Conservation (phyloP, 306 rosid genomes). For the Sicyos edulis region DNA sequence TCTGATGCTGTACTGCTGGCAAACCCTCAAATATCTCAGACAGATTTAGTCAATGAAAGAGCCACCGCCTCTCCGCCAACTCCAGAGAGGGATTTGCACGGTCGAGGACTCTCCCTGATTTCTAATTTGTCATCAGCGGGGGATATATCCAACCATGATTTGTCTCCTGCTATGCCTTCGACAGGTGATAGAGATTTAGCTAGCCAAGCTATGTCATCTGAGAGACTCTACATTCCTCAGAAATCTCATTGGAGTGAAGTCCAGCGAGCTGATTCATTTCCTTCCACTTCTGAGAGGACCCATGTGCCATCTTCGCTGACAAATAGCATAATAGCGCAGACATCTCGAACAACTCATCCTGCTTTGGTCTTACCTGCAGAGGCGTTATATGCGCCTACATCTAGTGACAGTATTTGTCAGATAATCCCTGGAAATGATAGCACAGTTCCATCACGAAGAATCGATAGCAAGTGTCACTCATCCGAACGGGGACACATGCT, state of each 20-base stretch:
- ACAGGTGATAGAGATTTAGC: constrained; percentile 14
- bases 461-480: constrained; percentile 22
- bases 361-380: constrained; percentile 28
- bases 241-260: constrained; percentile 17
- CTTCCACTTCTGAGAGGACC: constrained; percentile 32
- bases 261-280: constrained; percentile 39
- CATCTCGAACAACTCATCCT: constrained; percentile 30
- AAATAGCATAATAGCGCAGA: constrained; percentile 19
- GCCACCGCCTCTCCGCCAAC: constrained; percentile 36
- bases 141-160: constrained; percentile 33
- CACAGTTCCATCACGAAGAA: constrained; percentile 23
- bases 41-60: constrained; percentile 32
- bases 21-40: constrained; percentile 29
- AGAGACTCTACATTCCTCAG: constrained; percentile 22
- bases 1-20: constrained; percentile 29
- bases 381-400: constrained; percentile 29
- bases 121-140: constrained; percentile 34
- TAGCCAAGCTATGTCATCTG: constrained; percentile 29
- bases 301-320: constrained; percentile 28
- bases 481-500: constrained; percentile 31
- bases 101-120: constrained; percentile 31
- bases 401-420: constrained; percentile 29
- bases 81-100: constrained; percentile 32
- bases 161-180: constrained; percentile 36
- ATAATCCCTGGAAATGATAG: constrained; percentile 21